Conservation (phyloP, 768 basidiomycete species). For the Rhizopogon roseolus region DNA sequence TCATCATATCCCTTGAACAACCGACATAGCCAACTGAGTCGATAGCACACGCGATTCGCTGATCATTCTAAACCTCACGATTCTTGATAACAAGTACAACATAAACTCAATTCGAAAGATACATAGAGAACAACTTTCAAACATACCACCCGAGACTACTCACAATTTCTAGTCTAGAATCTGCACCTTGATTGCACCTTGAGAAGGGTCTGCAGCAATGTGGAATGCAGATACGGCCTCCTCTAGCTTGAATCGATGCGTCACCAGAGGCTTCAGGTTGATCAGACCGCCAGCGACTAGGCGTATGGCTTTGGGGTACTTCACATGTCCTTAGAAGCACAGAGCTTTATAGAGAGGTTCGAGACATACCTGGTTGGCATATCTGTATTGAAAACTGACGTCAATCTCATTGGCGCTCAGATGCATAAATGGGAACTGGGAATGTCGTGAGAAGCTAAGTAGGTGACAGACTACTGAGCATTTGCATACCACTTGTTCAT, state of each 20-base stretch:
- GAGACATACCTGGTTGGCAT: conserved; percentile 49
- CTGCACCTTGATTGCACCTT: conserved; percentile 68
- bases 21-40: too few species aligned
- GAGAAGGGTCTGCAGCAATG: conserved; percentile 60
- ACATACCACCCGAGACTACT: too few species aligned
- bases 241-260: conserved; percentile 68
- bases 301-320: conserved; percentile 83
- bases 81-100: neutral
- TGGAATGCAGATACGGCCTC: conserved; percentile 78
- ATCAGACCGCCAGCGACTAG: conserved; percentile 73
- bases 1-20: too few species aligned
- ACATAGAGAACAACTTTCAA: neutral
- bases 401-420: conserved; percentile 69
- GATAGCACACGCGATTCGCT: too few species aligned
- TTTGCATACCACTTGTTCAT: conserved; percentile 44
- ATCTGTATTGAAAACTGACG: conserved; percentile 64
- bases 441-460: neutral
- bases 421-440: conserved; percentile 68
- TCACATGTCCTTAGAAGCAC: neutral
- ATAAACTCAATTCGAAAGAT: neutral
- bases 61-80: neutral
- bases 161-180: conserved; percentile 41
- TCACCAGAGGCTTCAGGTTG: conserved; percentile 75
- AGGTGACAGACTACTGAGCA: neutral
- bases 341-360: neutral